Percentiles rank a stretch among this genome's conserved stretches.
These are phyloP conservation scores for Aspergillus thermomutatus DNA, from an alignment of 2,329 filamentous ascomycete species.

Conservation along the genomic window DNA sequence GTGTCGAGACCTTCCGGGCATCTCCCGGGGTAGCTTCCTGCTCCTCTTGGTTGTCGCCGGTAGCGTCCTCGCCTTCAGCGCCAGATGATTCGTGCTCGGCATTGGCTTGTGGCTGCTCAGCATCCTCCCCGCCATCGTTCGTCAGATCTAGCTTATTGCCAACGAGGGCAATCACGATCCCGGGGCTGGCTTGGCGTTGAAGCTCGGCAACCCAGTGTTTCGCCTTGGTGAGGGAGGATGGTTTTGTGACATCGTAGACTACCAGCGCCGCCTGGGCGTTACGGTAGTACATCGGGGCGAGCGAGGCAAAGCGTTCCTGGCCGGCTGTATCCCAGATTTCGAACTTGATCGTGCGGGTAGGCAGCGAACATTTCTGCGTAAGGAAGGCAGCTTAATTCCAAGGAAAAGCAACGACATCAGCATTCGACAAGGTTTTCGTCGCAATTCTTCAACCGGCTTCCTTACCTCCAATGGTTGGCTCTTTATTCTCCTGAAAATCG, in stretches of 20 bases:
- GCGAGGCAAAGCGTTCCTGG: conserved; percentile 93
- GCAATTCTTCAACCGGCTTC: not conserved
- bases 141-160: conserved; percentile 96
- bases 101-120: conserved; percentile 27
- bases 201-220: conserved; percentile 99
- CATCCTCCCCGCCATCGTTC: conserved; percentile 51
- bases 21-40: conserved; percentile 65
- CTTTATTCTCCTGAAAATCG: conserved; percentile 99
- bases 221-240: conserved; percentile 90
- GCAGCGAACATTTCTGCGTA: conserved; percentile 97
- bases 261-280: conserved; percentile 97
- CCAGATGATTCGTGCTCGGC: conserved; percentile 37
- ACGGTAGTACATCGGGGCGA: conserved; percentile 99
- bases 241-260: conserved; percentile 97
- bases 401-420: conserved; percentile 11
- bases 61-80: conserved; percentile 39
- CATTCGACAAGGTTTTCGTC: not conserved
- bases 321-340: conserved; percentile 98
- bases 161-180: conserved; percentile 94
- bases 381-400: conserved; percentile 76
- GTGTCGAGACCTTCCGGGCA: conserved; percentile 83
- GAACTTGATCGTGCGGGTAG: conserved; percentile 72
- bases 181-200: conserved; percentile 90
- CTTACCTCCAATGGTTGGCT: conserved; percentile 94
- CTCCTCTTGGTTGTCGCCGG: conserved; percentile 50